phyloP scores from a whole-genome alignment of 225 moss, liverwort and hornwort genomes.

The Thuidium tamariscinum region DNA sequence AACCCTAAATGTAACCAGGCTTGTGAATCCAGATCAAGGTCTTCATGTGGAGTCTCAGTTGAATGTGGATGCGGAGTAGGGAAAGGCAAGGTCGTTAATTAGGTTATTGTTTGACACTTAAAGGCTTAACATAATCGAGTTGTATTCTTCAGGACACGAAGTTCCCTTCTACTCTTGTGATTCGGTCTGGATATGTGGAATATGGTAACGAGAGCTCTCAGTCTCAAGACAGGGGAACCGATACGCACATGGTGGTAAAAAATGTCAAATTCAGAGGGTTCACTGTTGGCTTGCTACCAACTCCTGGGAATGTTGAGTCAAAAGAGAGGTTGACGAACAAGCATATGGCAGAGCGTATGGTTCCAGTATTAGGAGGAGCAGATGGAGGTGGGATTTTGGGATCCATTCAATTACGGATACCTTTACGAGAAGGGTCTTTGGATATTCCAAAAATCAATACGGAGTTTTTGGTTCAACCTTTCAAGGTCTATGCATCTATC shows the following conservation, averaged over 20 bases:
- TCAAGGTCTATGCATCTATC: conserved; percentile 54
- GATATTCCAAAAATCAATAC: conserved; percentile 92
- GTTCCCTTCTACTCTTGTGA: conserved; percentile 30
- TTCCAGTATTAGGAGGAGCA: conserved; percentile 57
- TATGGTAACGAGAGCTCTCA: conserved; percentile 60
- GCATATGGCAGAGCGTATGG: conserved; percentile 35
- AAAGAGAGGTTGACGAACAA: conserved; percentile 20
- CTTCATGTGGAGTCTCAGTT: neutral
- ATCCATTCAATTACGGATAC: conserved; percentile 83
- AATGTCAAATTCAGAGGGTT: conserved; percentile 70
- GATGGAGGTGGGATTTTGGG: conserved; percentile 60
- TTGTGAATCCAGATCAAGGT: neutral
- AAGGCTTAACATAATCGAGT: neutral
- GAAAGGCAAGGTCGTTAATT: neutral
- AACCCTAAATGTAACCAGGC: conserved; percentile 1
- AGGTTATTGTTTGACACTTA: neutral
- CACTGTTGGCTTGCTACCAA: conserved; percentile 43
- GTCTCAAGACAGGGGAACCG: conserved; percentile 23
- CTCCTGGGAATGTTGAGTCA: conserved; percentile 4
- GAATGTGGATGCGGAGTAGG: neutral
- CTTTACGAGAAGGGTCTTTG: conserved; percentile 71
- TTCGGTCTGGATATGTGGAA: conserved; percentile 57
- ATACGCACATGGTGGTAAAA: conserved; percentile 64
- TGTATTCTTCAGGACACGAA: conserved; percentile 18
- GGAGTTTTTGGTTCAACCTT: conserved; percentile 51